phyloP scores from a whole-genome alignment of 73 alveolate species.

The Tetrahymena thermophila region DNA sequence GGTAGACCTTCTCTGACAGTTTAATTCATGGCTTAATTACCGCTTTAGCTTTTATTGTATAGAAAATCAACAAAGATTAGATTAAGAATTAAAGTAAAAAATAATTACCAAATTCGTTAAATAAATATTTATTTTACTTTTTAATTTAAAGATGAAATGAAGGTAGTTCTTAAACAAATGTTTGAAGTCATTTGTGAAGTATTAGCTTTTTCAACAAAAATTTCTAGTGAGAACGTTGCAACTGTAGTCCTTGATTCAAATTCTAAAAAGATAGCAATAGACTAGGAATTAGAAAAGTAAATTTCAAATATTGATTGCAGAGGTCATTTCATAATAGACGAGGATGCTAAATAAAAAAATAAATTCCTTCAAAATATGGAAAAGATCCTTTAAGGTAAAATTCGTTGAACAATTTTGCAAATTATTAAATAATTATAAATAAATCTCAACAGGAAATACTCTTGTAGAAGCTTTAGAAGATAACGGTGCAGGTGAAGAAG shows the following conservation, averaged over 20 bases:
- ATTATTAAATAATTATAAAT: background rate
- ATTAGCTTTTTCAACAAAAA: conserved; percentile 25
- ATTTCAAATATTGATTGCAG: conserved; percentile 28
- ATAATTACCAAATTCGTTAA: background rate
- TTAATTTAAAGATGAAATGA: background rate
- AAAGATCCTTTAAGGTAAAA: conserved; percentile 5
- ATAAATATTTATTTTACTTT: background rate
- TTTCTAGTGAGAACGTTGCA: conserved; percentile 24
- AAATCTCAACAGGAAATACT: conserved; percentile 11
- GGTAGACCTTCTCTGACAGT: background rate
- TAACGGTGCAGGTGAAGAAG: background rate
- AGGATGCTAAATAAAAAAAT: conserved; percentile 1
- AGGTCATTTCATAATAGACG: conserved; percentile 25
- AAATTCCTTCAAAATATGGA: conserved; percentile 23
- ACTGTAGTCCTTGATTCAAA: conserved; percentile 34
- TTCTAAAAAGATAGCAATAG: background rate
- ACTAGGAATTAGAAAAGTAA: background rate
- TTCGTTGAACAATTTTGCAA: background rate
- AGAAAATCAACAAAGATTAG: background rate
- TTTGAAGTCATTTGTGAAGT: conserved; percentile 11
- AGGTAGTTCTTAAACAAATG: background rate
- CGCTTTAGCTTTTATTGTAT: conserved; percentile 12
- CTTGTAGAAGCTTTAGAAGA: conserved; percentile 35
- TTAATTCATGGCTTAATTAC: conserved; percentile 28
- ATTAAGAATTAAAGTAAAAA: background rate